Base-by-base conservation (phyloP, 169 alveolate species). In the Pseudocohnilembus persalinus region DNA sequence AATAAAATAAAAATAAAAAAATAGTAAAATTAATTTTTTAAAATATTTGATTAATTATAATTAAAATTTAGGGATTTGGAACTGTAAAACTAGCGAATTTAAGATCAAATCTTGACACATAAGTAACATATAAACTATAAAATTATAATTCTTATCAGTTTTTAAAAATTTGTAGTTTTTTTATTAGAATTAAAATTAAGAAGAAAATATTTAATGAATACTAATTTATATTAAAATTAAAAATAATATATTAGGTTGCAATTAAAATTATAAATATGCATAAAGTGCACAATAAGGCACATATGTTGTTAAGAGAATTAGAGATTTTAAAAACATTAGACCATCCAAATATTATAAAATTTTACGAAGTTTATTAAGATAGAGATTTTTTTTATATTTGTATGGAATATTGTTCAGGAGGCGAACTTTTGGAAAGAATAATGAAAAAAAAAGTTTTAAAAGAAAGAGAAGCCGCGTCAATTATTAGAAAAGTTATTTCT, bases 331-430 rank as follows among this genome's bases (percentile, higher is more conserved):
- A 89, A 63, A 82, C 77, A n/a, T 83, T 88, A 82, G 90, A 91
- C 75, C 94, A 91, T 83, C 92, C 92, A 1, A 91, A 91, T 83
- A 89, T 91, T 28, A 88, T 91, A 49, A 83, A 88, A 83, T 88
- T 91, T 35, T 89, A 89, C 33, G 94, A 91, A 80, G 90, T 91
- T 28, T 88, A 88, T 83, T 84, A 91, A 84, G 85, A 87, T 80
- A 76, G 82, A 73, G 74, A 82, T 63, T 85, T 88, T 80, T 91
- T 85, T 82, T 91, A 88, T 86, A 91, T 89, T 29, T 88, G 90
- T 30, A 91, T 91, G 94, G 94, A 91, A 83, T 91, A 88, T 91
- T 88, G 92, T 74, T 82, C 76, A 80, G 92, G 94, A 4, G 94
- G 94, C 0, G 93, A 89, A 64, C 81, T 89, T 0, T 77, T 89